Conservation (phyloP, 805 yeast species). For the Barnettozyma populi region DNA sequence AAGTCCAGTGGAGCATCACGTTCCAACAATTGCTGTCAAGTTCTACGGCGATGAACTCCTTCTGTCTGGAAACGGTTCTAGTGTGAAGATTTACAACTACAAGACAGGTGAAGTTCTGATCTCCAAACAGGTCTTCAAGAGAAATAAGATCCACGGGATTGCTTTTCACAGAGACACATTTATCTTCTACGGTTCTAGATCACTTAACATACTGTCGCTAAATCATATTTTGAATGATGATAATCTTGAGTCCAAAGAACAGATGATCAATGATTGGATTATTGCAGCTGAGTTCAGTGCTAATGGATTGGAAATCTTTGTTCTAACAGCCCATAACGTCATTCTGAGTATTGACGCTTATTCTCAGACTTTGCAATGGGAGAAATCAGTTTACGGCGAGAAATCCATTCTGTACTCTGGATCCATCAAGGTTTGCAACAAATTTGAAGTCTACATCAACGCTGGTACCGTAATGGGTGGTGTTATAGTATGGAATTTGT, state of each 20-base stretch:
- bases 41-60: constrained; percentile 34
- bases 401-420: constrained; percentile 89
- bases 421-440: constrained; percentile 44
- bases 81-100: constrained; percentile 48
- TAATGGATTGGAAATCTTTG: constrained; percentile 33
- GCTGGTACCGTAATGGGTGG: constrained; percentile 96
- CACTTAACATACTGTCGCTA: constrained; percentile 42
- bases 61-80: constrained; percentile 70
- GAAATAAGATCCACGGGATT: constrained; percentile 83
- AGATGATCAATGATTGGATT: constrained; percentile 75
- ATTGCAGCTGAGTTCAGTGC: constrained; percentile 48
- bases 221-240: constrained; percentile 26
- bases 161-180: constrained; percentile 32
- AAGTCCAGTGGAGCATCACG: constrained; percentile 36
- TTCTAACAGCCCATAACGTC: constrained; percentile 78
- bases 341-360: constrained; percentile 38
- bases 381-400: constrained; percentile 47
- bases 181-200: constrained; percentile 66
- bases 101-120: constrained; percentile 32
- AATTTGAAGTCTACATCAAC: constrained; percentile 48
- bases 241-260: constrained; percentile 32
- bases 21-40: constrained; percentile 67
- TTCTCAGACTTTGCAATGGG: constrained; percentile 24
- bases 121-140: constrained; percentile 45
- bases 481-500: constrained; percentile 68